These are phyloP conservation scores for Dactylellina leptospora DNA, from an alignment of 2,329 filamentous ascomycete species.

Conservation along the genomic window DNA sequence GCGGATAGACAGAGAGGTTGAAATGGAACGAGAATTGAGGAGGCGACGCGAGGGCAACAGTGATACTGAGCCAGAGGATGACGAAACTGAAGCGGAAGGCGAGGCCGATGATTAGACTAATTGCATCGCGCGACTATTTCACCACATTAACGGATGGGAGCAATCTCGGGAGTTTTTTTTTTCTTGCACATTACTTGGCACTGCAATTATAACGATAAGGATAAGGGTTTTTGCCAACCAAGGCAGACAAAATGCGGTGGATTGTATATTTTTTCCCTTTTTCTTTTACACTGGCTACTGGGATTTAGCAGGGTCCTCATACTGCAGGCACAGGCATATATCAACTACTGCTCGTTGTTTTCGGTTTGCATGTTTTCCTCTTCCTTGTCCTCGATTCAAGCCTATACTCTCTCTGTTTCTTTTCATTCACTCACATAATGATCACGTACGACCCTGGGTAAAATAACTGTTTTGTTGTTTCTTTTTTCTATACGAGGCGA, in stretches of 20 bases:
- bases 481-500: constrained; percentile 42
- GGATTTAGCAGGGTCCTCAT: constrained; percentile 22
- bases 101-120: constrained; percentile 24
- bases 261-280: constrained; percentile 19
- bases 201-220: background rate
- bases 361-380: constrained; percentile 1
- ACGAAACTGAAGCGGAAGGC: constrained; percentile 44
- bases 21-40: constrained; percentile 48
- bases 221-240: too few relatives aligned
- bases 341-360: constrained; percentile 4
- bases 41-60: constrained; percentile 49
- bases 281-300: background rate
- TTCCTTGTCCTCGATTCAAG: background rate
- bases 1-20: constrained; percentile 63
- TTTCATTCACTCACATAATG: constrained; percentile 42
- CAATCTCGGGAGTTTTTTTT: constrained; percentile 6
- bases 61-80: constrained; percentile 48
- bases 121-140: background rate
- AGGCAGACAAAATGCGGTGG: background rate
- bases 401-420: constrained; percentile 9
- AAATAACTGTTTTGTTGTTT: constrained; percentile 17
- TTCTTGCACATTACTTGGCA: background rate
- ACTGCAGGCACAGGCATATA: constrained; percentile 50
- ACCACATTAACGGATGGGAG: background rate
- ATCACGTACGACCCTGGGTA: constrained; percentile 46